phyloP scores from a whole-genome alignment of 371 early-diverging fungal species.

The Zancudomyces culisetae region DNA sequence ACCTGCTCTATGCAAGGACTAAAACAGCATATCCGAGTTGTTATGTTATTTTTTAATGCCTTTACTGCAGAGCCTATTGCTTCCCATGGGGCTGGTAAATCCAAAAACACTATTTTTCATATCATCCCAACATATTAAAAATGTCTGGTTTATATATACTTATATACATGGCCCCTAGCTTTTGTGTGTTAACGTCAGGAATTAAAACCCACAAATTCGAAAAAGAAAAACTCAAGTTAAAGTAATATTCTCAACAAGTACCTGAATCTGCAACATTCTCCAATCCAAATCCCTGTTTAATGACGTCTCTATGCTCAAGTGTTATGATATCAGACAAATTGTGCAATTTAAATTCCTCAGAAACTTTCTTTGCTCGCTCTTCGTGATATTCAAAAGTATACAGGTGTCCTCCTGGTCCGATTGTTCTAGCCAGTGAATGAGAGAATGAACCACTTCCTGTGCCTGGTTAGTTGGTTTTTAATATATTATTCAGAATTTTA shows the following conservation, averaged over 20 bases:
- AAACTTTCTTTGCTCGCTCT: constrained; percentile 47
- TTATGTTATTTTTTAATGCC: constrained; percentile 53
- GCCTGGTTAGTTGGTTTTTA: constrained; percentile 22
- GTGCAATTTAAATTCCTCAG: constrained; percentile 60
- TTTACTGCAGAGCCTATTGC: constrained; percentile 63
- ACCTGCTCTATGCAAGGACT: constrained; percentile 95
- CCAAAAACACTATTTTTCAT: constrained; percentile 85
- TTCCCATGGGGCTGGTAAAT: constrained; percentile 93
- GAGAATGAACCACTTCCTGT: constrained; percentile 94
- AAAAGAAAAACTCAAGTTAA: not conserved
- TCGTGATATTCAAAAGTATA: constrained; percentile 89
- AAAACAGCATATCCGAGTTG: constrained; percentile 77
- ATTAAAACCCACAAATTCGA: not conserved
- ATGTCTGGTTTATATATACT: too few species aligned
- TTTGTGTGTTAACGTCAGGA: too few species aligned
- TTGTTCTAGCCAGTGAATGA: constrained; percentile 73
- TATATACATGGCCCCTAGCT: too few species aligned
- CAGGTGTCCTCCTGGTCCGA: constrained; percentile 68
- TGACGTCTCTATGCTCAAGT: constrained; percentile 66
- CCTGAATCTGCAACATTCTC: constrained; percentile 48
- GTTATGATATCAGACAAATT: constrained; percentile 43
- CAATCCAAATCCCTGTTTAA: constrained; percentile 73
- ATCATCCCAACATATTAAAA: too few species aligned
- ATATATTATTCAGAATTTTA: not conserved
- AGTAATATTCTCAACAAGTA: constrained; percentile 11